Conservation (phyloP, 202 grass and related monocot species). For the Zoysia matrella region DNA sequence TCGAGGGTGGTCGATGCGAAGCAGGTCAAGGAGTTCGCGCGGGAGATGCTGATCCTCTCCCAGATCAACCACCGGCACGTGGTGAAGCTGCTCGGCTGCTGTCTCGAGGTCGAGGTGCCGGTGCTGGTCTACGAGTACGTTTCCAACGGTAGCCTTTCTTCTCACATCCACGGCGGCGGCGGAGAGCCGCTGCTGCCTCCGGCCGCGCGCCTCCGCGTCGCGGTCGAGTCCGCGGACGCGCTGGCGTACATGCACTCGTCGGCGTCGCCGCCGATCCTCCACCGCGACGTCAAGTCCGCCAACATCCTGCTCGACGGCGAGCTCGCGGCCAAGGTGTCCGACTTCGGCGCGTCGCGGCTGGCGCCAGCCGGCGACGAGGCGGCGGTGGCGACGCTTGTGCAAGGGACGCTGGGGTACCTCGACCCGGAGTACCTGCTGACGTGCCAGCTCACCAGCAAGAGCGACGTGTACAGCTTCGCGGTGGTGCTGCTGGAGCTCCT, state of each 20-base stretch:
- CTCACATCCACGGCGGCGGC: constrained; percentile 37
- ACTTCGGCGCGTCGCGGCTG: constrained; percentile 33
- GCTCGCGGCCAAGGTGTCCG: constrained; percentile 38
- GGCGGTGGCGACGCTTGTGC: constrained; percentile 39
- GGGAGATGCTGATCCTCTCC: constrained; percentile 46
- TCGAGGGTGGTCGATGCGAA: constrained; percentile 25
- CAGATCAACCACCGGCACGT: constrained; percentile 49
- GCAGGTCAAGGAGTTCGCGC: constrained; percentile 42
- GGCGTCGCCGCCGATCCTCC: constrained; percentile 46
- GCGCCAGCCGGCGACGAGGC: constrained; percentile 25
- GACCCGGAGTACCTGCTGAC: constrained; percentile 58
- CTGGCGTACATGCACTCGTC: constrained; percentile 34
- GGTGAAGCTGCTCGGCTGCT: constrained; percentile 48
- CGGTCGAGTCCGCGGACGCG: constrained; percentile 32
- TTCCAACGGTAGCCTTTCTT: constrained; percentile 37
- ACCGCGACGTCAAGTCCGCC: constrained; percentile 88
- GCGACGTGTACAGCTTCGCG: constrained; percentile 62
- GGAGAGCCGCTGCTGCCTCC: neutral
- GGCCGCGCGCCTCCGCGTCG: constrained; percentile 1
- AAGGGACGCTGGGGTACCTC: constrained; percentile 49
- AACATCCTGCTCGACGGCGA: constrained; percentile 86
- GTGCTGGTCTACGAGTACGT: constrained; percentile 52
- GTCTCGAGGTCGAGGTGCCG: constrained; percentile 51
- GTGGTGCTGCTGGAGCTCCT: constrained; percentile 51
- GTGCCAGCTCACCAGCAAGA: constrained; percentile 59